A percentile compares a stretch with the other conserved stretches of the same genome.
These are phyloP conservation scores for Pythium monospermum DNA, from an alignment of 352 stramenopile genomes.

Conservation along the genomic window DNA sequence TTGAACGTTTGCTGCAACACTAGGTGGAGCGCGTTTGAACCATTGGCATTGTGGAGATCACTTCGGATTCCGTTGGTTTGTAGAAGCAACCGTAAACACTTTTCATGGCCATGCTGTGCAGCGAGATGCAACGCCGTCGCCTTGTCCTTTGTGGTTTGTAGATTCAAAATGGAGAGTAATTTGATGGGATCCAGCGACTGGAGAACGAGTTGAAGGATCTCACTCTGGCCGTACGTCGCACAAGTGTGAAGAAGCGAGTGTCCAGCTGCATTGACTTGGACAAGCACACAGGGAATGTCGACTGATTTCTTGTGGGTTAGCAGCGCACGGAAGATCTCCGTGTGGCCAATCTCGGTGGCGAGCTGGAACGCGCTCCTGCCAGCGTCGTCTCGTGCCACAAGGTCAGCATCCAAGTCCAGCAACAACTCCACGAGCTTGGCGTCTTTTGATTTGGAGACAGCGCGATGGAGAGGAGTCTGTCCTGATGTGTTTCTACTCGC, in stretches of 20 bases:
- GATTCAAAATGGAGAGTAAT: constrained; percentile 28
- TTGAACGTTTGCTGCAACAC: constrained; percentile 59
- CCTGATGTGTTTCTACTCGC: constrained; percentile 34
- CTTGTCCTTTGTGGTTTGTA: constrained; percentile 29
- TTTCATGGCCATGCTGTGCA: constrained; percentile 32
- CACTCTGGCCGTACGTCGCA: constrained; percentile 31
- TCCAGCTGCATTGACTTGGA: constrained; percentile 30
- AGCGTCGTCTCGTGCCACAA: constrained; percentile 29
- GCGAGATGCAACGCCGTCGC: constrained; percentile 50
- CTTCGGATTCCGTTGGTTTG: constrained; percentile 17
- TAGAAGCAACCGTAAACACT: constrained; percentile 36
- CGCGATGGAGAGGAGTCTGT: constrained; percentile 51
- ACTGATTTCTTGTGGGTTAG: constrained; percentile 17
- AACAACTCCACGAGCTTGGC: constrained; percentile 35
- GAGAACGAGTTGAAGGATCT: constrained; percentile 26
- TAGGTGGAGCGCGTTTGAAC: constrained; percentile 56
- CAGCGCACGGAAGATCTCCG: constrained; percentile 38
- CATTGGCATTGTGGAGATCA: constrained; percentile 27
- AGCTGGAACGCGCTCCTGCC: constrained; percentile 48
- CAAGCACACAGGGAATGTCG: constrained; percentile 18
- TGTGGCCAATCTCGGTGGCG: constrained; percentile 32
- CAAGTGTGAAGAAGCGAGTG: constrained; percentile 47
- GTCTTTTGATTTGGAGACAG: constrained; percentile 39
- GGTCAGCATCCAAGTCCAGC: constrained; percentile 28
- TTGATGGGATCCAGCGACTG: constrained; percentile 5